Conservation (phyloP, 2,329 filamentous ascomycete species). For the Thielaviopsis populi region DNA sequence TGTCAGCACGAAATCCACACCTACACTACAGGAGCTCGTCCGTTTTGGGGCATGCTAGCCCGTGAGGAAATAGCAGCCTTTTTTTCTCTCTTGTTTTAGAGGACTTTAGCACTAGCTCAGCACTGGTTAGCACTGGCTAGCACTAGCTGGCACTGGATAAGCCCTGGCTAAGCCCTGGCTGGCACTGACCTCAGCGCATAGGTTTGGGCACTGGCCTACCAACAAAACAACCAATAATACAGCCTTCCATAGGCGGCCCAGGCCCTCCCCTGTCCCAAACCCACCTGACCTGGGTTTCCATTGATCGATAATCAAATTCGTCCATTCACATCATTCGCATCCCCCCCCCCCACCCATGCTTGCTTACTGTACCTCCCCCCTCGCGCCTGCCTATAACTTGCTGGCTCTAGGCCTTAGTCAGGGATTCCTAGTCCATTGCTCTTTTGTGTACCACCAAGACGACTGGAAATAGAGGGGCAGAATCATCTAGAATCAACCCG, state of each 20-base stretch:
- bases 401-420: too few relatives aligned
- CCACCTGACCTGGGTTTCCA: not conserved
- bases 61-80: not conserved
- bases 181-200: too few relatives aligned
- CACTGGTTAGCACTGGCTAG: too few relatives aligned
- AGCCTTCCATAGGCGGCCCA: not conserved
- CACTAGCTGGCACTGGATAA: too few relatives aligned
- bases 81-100: not conserved
- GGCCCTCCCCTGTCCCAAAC: not conserved
- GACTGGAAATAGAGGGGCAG: not conserved
- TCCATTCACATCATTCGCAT: too few relatives aligned
- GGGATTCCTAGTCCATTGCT: not conserved
- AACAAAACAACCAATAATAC: not conserved
- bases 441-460: not conserved
- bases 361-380: not conserved
- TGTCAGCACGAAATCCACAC: not conserved
- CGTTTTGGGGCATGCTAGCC: not conserved
- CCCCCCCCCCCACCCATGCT: too few relatives aligned
- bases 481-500: conserved; percentile 4
- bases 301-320: not conserved
- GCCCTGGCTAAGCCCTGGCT: not conserved
- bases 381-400: too few relatives aligned
- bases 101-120: not conserved
- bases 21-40: not conserved
- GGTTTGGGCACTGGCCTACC: too few relatives aligned